Conservation (phyloP, 352 stramenopile genomes). For the Pythium biforme region DNA sequence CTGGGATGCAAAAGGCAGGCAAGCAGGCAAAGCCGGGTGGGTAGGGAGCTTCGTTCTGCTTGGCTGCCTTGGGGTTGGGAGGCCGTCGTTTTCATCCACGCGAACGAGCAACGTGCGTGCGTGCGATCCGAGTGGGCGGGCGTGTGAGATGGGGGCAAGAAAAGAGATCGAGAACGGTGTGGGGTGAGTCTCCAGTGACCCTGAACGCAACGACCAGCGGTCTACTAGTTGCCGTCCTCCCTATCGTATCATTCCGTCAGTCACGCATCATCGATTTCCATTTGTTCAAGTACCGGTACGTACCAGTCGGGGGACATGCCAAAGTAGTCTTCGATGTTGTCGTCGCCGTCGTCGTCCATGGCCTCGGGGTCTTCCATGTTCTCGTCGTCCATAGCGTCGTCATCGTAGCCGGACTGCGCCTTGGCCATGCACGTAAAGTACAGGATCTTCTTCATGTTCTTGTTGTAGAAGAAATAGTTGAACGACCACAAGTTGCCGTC, state of each 20-base stretch:
- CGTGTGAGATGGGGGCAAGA: background rate
- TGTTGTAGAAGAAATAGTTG: conserved; percentile 97
- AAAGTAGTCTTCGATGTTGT: conserved; percentile 83
- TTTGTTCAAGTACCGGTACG: conserved; percentile 4
- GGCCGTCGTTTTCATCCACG: conserved; percentile 1
- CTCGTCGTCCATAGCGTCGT: conserved; percentile 74
- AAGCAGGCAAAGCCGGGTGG: background rate
- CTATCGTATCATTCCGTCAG: conserved; percentile 9
- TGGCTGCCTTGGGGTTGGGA: background rate
- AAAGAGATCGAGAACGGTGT: background rate
- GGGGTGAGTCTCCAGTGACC: background rate
- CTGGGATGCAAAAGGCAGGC: conserved; percentile 9
- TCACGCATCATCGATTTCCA: background rate
- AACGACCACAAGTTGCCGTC: conserved; percentile 93
- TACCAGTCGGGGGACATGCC: conserved; percentile 86
- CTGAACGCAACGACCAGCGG: background rate
- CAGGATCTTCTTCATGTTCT: conserved; percentile 90
- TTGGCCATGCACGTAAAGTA: conserved; percentile 94
- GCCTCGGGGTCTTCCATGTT: conserved; percentile 67
- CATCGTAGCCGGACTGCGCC: conserved; percentile 42
- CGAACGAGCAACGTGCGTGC: conserved; percentile 4
- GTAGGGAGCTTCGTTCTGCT: background rate
- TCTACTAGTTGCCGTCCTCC: conserved; percentile 29
- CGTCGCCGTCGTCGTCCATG: conserved; percentile 76
- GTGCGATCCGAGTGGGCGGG: conserved; percentile 2